Base-by-base conservation (phyloP, 768 basidiomycete genomes). In the Serendipita sp. region DNA sequence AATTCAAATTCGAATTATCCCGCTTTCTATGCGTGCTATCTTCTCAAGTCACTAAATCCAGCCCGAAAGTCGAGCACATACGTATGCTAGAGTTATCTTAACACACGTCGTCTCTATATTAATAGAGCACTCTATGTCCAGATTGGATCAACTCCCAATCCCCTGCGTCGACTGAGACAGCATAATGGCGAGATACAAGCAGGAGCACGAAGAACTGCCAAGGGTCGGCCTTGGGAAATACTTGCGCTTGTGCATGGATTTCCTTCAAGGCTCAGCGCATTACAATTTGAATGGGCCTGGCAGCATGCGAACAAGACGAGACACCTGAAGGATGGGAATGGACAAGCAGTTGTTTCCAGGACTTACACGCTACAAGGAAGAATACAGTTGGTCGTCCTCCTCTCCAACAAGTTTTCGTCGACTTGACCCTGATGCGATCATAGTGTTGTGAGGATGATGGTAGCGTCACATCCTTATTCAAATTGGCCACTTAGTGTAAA, bases 251-350 rank as follows among this genome's bases (percentile, higher is more conserved):
- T 90, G 1, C 79, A 88, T 69, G 90, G 89, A 3, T 90, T 92
- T 67, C 87, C 88, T 0, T 87, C 85, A 62, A 82, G 81, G 70
- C 71, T 88, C 70, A 79, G 86, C 1, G 88, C 90, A 11, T 72
- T 82, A 24, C 81, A 88, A 71, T 90, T 90, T 67, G 87, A 89
- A 73, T 90, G 86, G 86, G 83, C 84, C 30, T 91, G 88, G 88
- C 88, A 90, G 70, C 84, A 90, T 70, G 85, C 86, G 9, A 76
- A 84, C 65, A 71, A 79, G 26, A 83, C 85, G 41, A 60, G 51
- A 33, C 63, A 43, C 42, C 24, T 45, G 9, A 60, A 51, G 17
- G 64, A 60, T 22, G 56, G 31, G 28, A 42, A 41, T 34, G 42
- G 45, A 1, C 63, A 22, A 61, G n/a, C 28, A 11, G 30, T 67